Evolutionary conservation across 441 rosid species (phyloP), one percentile per base, ranked within the genome.

Genomic region (Aquilaria agallochum): DNA sequence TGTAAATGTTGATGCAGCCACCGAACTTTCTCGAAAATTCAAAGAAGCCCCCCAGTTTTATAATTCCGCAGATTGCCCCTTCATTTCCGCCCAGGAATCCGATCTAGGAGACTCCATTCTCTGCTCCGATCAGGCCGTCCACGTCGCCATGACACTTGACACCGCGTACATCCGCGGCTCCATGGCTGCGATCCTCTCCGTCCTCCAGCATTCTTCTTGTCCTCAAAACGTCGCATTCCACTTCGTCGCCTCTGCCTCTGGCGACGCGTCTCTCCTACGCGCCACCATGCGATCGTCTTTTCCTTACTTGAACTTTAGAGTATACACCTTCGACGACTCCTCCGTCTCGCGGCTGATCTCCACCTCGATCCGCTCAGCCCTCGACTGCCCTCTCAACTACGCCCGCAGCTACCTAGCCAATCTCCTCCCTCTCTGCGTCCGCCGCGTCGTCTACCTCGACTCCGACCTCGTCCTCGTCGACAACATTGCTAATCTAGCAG

Each of bases 21-120:
- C 70, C 0, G 0, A 44, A 27, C 11, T 57, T 56, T 30, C 72
- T 10, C 96, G 75, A 14, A 75, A 67, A 45, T 90, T 94, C 83
- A 90, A 83, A 74, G 95, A 94, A 75, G 98, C 98, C 53, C 97
- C 98, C 0, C 85, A 90, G 53, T 94, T 88, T 77, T 90, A 90
- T 77, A 94, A 90, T 56, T 88, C 98, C 0, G 85, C 79, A 0
- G 90, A 76, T 45, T 93, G 98, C 78, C 88, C 83, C 53, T 58
- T 76, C 1, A 5, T 77, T 27, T 50, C 34, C 33, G 46, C 68
- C 44, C 71, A 68, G 5, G 70, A 74, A 15, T 58, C 67, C 11
- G 78, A 67, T 30, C 61, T 50, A 1, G 47, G 55, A 2, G 31
- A 55, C 33, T 62, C 60, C 55, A 67, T 75, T 42, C 60, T 79